Conservation (phyloP, 441 rosid species). For the Jatropha multifida region DNA sequence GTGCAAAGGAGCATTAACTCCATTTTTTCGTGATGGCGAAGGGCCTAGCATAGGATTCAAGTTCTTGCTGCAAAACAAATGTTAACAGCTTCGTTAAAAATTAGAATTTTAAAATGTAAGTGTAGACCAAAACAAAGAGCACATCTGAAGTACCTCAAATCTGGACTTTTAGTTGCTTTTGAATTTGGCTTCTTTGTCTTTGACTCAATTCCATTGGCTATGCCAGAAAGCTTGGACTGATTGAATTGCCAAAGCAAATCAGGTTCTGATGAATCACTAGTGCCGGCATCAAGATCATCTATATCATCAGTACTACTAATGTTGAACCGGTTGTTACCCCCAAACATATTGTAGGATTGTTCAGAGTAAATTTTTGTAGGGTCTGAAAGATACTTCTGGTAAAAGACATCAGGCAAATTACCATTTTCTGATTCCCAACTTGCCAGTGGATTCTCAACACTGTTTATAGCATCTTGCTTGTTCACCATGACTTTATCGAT, state of each 20-base stretch:
- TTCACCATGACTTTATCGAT: constrained; percentile 97
- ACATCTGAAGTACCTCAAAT: constrained; percentile 44
- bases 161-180: constrained; percentile 53
- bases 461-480: constrained; percentile 64
- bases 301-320: constrained; percentile 37
- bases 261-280: constrained; percentile 91
- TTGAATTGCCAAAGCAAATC: constrained; percentile 90
- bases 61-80: constrained; percentile 46
- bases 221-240: constrained; percentile 57
- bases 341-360: constrained; percentile 62
- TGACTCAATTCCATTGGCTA: constrained; percentile 44
- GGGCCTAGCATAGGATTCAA: constrained; percentile 47
- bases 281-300: constrained; percentile 83
- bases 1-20: constrained; percentile 36
- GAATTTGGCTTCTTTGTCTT: constrained; percentile 51
- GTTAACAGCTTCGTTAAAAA: constrained; percentile 1
- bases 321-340: constrained; percentile 49
- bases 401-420: constrained; percentile 53
- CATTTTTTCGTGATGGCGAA: constrained; percentile 68
- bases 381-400: constrained; percentile 69
- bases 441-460: constrained; percentile 53
- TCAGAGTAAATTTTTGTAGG: constrained; percentile 60
- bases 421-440: constrained; percentile 55
- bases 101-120: not conserved
- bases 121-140: not conserved